Evolutionary conservation across 2,329 filamentous ascomycete genomes (phyloP).

Genomic region (Pseudopithomyces maydicus): DNA sequence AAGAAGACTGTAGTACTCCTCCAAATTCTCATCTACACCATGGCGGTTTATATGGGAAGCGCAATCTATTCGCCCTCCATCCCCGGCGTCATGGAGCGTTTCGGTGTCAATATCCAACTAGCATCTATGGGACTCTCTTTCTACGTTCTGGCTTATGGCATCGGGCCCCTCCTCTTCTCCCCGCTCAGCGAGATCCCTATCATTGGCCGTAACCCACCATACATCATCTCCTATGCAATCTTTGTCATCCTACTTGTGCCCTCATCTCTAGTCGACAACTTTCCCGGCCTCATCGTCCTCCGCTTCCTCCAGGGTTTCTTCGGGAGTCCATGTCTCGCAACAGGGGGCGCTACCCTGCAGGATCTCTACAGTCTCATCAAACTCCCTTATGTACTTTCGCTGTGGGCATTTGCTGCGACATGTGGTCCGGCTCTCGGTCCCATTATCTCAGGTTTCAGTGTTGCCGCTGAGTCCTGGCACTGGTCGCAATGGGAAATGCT

Average conservation of each 20-base stretch:
- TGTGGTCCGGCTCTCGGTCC: conserved; percentile 68
- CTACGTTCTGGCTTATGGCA: conserved; percentile 66
- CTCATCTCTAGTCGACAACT: conserved; percentile 66
- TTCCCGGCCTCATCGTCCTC: conserved; percentile 65
- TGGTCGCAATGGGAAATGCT: conserved; percentile 89
- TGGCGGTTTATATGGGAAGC: conserved; percentile 61
- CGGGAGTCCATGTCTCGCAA: conserved; percentile 45
- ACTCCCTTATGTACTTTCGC: conserved; percentile 50
- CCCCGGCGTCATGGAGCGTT: conserved; percentile 57
- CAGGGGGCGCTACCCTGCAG: conserved; percentile 44
- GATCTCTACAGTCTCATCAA: conserved; percentile 50
- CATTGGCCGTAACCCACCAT: conserved; percentile 71
- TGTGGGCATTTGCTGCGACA: conserved; percentile 53
- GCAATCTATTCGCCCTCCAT: conserved; percentile 56
- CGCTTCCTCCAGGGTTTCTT: conserved; percentile 49
- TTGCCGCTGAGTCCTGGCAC: conserved; percentile 73
- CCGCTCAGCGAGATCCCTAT: conserved; percentile 70
- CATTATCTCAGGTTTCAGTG: conserved; percentile 75
- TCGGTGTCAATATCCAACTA: conserved; percentile 57
- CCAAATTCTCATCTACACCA: conserved; percentile 63
- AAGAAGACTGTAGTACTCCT: conserved; percentile 44
- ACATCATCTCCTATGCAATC: conserved; percentile 69
- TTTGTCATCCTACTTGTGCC: conserved; percentile 72
- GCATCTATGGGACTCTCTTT: conserved; percentile 65
- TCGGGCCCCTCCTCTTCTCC: conserved; percentile 69